Evolutionary conservation across 208 protist species (phyloP).

Genomic region (Angomonas desouzai): DNA sequence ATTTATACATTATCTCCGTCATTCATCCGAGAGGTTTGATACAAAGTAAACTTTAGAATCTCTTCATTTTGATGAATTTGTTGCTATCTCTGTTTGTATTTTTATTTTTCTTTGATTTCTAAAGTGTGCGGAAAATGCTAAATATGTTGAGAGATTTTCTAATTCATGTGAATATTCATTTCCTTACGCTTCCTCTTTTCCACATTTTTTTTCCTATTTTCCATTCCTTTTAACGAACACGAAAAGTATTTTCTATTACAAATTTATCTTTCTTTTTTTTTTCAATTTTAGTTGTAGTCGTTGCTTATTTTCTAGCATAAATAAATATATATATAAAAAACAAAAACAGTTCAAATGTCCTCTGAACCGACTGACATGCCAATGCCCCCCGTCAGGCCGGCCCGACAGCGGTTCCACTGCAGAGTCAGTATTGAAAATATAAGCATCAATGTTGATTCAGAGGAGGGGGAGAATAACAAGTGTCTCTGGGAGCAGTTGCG

Average conservation of each 20-base stretch:
- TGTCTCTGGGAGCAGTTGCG: constrained; percentile 55
- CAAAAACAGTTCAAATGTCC: not conserved
- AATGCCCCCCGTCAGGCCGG: not conserved
- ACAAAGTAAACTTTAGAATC: not conserved
- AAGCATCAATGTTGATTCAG: constrained; percentile 28
- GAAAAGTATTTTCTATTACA: not conserved
- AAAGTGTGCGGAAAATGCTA: too few species aligned
- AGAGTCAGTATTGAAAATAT: constrained; percentile 51
- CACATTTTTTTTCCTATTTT: too few species aligned
- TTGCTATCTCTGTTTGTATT: too few species aligned
- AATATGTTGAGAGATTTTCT: too few species aligned
- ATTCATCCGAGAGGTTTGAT: not conserved
- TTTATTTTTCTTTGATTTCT: too few species aligned
- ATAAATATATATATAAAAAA: constrained; percentile 10
- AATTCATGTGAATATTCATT: too few species aligned
- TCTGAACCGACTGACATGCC: not conserved
- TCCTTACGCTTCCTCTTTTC: too few species aligned
- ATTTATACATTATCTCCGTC: constrained; percentile 2
- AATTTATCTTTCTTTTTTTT: constrained; percentile 1
- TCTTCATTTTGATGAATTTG: too few species aligned
- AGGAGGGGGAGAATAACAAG: constrained; percentile 17
- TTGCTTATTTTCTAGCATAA: not conserved
- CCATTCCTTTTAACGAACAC: too few species aligned
- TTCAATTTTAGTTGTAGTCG: not conserved
- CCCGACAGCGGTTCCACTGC: constrained; percentile 32